Base-by-base conservation (phyloP, 2,329 filamentous ascomycete genomes). In the Arthrobotrys iridis region DNA sequence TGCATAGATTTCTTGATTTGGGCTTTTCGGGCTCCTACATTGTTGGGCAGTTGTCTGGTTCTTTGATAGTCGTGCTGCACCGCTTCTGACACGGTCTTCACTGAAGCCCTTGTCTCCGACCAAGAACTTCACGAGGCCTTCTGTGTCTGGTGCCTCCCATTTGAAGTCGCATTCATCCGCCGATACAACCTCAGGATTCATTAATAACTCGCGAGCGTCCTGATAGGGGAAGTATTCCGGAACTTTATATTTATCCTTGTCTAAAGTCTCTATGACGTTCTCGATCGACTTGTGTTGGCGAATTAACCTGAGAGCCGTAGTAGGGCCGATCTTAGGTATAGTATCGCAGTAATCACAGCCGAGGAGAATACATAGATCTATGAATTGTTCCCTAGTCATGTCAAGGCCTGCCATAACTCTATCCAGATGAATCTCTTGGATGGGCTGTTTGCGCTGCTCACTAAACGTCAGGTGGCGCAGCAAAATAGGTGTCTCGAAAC, bases 311-410 rank as follows among this genome's bases (percentile, higher is more conserved):
- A 98, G 86, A 1, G 95, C 95, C 0, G 95, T 97, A 79, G 89
- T 90, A 3, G 95, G 94, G 18, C 95, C 95, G 77, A 99, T 86
- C 81, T 97, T 97, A 79, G 95, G 95, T 78, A 99, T 91, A 0
- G 95, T 94, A 79, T 99, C 95, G 81, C 98, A 89, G 81, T 99
- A 99, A 82, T 99, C 95, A 83, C 95, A 99, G 79, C 95, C 95
- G 48, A 99, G 91, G 8, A 99, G 88, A 80, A 99, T 99, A 81
- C 95, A 99, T 58, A 99, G 89, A 82, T 99, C 95, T 80, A 99
- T 93, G 82, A 99, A 99, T 87, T 96, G 92, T 68, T 90, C 87
- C 77, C 90, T 87, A 62, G 96, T 92, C 93, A 99, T 98, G 74
- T 87, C 87, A 70, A 99, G 83, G 0, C 94, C 93, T 79, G 93